These are phyloP conservation scores for Mycena galericulata DNA, from an alignment of 768 basidiomycete species.

Conservation along the genomic window DNA sequence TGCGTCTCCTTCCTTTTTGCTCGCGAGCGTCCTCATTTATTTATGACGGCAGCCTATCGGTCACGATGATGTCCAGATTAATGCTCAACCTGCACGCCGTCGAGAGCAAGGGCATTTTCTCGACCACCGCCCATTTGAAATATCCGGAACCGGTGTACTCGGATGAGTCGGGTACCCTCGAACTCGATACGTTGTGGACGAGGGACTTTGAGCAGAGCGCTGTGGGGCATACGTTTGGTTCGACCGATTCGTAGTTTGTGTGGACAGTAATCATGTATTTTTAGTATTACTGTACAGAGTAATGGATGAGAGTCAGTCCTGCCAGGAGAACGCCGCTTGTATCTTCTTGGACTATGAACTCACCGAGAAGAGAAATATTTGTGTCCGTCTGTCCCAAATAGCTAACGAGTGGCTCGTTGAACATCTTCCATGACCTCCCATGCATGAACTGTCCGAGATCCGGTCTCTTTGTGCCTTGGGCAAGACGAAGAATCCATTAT, in stretches of 20 bases:
- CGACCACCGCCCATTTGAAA: background rate
- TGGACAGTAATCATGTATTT: too few species aligned
- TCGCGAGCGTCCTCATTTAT: background rate
- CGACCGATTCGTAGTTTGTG: too few species aligned
- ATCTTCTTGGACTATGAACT: too few species aligned
- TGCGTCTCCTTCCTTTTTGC: background rate
- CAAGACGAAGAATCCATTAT: background rate
- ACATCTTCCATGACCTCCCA: background rate
- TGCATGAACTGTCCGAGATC: background rate
- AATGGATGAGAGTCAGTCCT: too few species aligned
- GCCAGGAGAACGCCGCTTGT: too few species aligned
- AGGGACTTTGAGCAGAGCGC: conserved; percentile 17
- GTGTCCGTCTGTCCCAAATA: too few species aligned
- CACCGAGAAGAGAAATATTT: too few species aligned
- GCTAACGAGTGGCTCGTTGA: too few species aligned
- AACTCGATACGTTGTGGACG: conserved; percentile 26
- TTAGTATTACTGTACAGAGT: too few species aligned
- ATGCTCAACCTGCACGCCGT: conserved; percentile 50
- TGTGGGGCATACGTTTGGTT: background rate
- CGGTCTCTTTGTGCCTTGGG: background rate
- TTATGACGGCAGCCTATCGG: conserved; percentile 26
- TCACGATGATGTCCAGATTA: conserved; percentile 52
- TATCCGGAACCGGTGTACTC: background rate
- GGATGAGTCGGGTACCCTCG: background rate
- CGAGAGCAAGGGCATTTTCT: conserved; percentile 20